Base-by-base conservation (phyloP, 1,139 yeast species). In the Debaryomycetaceae sp. region DNA sequence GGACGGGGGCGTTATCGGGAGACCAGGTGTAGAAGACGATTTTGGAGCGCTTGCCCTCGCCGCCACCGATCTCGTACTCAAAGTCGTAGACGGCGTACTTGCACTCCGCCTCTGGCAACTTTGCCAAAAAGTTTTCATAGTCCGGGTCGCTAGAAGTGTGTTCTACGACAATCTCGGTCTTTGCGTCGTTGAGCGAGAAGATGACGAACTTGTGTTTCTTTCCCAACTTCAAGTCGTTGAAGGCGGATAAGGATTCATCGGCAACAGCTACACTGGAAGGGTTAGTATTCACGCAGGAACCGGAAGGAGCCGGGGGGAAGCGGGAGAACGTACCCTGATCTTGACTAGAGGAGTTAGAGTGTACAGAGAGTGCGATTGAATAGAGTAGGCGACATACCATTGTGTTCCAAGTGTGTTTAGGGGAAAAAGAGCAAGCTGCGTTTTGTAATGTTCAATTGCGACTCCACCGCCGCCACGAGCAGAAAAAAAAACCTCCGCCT, bases 1-100 rank as follows among this genome's bases (percentile, higher is more conserved):
- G 81, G 49, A 92, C 77, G 38, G 93, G 85, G 31, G 97, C 95
- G 37, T 93, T 81, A 56, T 92, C 98, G 49, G 98, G 98, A 39
- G 96, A 77, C 99, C 99, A 90, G 44, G 92, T 80, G 68, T 59
- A 81, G 64, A 90, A 90, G 36, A 87, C 78, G 49, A 90, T 81
- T 73, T 90, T 90, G 51, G 87, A 78, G 69, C 92, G 81, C 71
- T 85, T 85, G 54, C 98, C 98, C 62, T 90, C 97, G 45, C 86
- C 90, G 28, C 74, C 74, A 43, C 82, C 74, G 39, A 83, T 66
- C 56, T 86, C 95, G 61, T 86, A 90, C 62, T 87, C 96, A 47
- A 90, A 87, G 62, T 87, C 97, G 62, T 86, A 90, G 37, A 92
- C 77, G 37, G 98, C 98, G 56, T 90, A 92, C 57, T 87, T 78